These are phyloP conservation scores for Erodium trifolium DNA, from an alignment of 441 rosid genomes.

Conservation along the genomic window DNA sequence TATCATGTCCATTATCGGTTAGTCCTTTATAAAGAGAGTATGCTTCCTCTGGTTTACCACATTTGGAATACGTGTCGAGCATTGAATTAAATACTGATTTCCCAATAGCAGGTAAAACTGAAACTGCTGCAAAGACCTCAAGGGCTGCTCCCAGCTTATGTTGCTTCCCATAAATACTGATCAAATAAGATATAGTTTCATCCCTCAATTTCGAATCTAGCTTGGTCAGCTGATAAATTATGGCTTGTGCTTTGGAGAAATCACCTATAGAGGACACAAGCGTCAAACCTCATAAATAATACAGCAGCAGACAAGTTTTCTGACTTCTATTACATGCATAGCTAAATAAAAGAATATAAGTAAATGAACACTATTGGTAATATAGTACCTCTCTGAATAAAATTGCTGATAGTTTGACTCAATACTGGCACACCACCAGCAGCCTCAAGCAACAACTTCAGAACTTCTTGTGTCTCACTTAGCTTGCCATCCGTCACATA, in stretches of 20 bases:
- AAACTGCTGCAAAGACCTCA: slow-evolving; percentile 38
- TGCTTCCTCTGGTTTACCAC: slow-evolving; percentile 54
- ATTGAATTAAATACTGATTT: slow-evolving; percentile 47
- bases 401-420: slow-evolving; percentile 42
- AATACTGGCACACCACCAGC: slow-evolving; percentile 40
- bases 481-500: slow-evolving; percentile 32
- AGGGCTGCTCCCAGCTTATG: slow-evolving; percentile 45
- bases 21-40: slow-evolving; percentile 49
- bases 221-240: slow-evolving; percentile 33
- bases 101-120: slow-evolving; percentile 35
- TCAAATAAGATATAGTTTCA: slow-evolving; percentile 46
- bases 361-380: background rate
- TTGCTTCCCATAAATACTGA: slow-evolving; percentile 46
- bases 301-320: background rate
- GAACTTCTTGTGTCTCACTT: slow-evolving; percentile 33
- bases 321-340: slow-evolving; percentile 4
- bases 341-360: background rate
- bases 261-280: slow-evolving; percentile 37
- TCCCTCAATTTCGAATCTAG: slow-evolving; percentile 44
- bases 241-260: slow-evolving; percentile 34
- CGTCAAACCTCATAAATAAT: no score
- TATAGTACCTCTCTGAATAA: slow-evolving; percentile 45
- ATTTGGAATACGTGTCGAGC: slow-evolving; percentile 58
- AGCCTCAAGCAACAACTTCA: slow-evolving; percentile 43
- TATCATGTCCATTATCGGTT: slow-evolving; percentile 32